Evolutionary conservation across 75 land plant species (phyloP), one percentile per base, ranked within the genome.

Genomic region (Cunninghamia lanceolata): DNA sequence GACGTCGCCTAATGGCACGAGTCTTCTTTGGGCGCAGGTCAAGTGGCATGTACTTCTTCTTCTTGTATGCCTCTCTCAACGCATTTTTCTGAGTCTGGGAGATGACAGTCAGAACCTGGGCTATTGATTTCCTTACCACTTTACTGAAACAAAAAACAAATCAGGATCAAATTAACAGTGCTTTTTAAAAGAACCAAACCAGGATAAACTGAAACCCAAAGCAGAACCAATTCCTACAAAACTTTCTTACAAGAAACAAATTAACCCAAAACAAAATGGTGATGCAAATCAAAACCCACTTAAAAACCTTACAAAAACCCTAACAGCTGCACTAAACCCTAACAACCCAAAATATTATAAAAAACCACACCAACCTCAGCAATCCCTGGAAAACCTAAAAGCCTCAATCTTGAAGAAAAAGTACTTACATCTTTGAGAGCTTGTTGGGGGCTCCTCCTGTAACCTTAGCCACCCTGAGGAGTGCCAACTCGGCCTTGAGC

Each of bases 361-460:
- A n/a, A 73, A 9, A 14, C 15, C 16, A 13, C 14, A 2, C 2
- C 54, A 14, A 15, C 54, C 54, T 11, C 16, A 14, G 14, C 14
- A 53, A 53, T 11, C 16, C 54, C 54, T 53, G 11, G 16, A 14
- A 66, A 5, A 28, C 30, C 4, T 28, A 66, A 21, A 3, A 28
- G 0, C 25, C 4, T 25, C 3, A 66, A 28, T 77, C 0, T 38
- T 35, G 0, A 59, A 32, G 74, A 84, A 6, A 71, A 40, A 25
- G 46, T 50, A 82, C 82, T 39, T 88, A 94, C 94, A 94, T 94
- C 82, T 94, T 94, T 46, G 94, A 94, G 28, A 95, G 88, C 93
- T 94, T 95, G 90, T 95, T 95, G n/a, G 94, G 93, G 38, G 96
- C 95, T 36, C 96, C 96, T 21, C 95, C 93, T 35, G 96, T 92